Base-by-base conservation (phyloP, 2,329 filamentous ascomycete genomes). In the Ophiognomonia clavigignenti-juglandacearum region DNA sequence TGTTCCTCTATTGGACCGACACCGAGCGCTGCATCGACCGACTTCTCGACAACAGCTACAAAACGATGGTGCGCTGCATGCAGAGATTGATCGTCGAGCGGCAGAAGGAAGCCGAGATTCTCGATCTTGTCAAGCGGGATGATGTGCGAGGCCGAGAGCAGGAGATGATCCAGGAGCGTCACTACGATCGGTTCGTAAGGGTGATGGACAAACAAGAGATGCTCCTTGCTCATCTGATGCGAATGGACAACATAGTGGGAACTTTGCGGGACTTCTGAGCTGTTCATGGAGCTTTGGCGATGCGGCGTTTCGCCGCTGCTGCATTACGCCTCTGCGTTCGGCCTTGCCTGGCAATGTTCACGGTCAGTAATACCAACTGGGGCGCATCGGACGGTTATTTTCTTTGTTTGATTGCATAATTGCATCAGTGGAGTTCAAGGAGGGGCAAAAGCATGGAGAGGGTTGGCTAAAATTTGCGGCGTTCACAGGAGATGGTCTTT, bases 1-100 rank as follows among this genome's bases (percentile, higher is more conserved):
- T 96, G 20, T 97, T 91, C 63, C 80, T 97, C 47, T 96, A 91
- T 84, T 96, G 83, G 72, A 95, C 89, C 64, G 91, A 97, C 61
- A 72, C 78, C 10, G 81, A 89, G 38, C 80, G 86, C 39, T 84
- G 86, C 6, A 73, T 83, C 40, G 75, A 78, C 18, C 78, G 85
- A 51, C 70, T 95, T 1, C 67, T 96, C 10, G 85, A 95, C 53
- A 85, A 88, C 50, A 80, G 86, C 1, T 97, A 96, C 72, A 95
- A 95, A 64, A 79, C 84, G 23, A 96, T 97, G 87, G 77, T 89
- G 14, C 82, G 91, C 47, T 86, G 86, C 53, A 64, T 96, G 40
- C 88, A 96, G 63, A 85, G 90, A 20, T 77, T 95, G 20, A 79
- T 83, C 29, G 80, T 87, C 23, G 88, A 96, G 64, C 80, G 86